phyloP scores from a whole-genome alignment of 495 filamentous ascomycete species.

The Staphylotrichum longicolle region DNA sequence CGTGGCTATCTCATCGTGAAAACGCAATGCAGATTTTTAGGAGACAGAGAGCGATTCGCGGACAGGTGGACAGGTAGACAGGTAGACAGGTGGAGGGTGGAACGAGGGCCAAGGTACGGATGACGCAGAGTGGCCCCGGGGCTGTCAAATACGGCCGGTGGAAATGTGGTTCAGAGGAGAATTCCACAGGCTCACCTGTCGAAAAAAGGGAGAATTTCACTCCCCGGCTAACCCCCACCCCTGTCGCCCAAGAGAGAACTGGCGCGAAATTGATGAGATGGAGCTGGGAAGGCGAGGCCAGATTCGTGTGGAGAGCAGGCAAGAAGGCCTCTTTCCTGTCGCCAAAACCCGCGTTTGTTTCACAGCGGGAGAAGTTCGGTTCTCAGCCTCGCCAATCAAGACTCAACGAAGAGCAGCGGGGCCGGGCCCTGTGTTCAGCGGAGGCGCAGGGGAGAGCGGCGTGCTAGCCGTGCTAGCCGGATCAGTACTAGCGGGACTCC shows the following conservation, averaged over 20 bases:
- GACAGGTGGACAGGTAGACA: not conserved
- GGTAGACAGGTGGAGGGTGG: not conserved
- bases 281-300: slow-evolving; percentile 13
- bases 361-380: slow-evolving; percentile 14
- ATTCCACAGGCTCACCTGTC: slow-evolving; percentile 24
- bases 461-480: not conserved
- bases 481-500: not conserved
- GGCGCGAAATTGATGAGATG: slow-evolving; percentile 11
- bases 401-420: not conserved
- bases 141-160: not conserved
- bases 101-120: slow-evolving; percentile 16
- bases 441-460: not conserved
- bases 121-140: slow-evolving; percentile 12
- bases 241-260: slow-evolving; percentile 7
- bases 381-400: slow-evolving; percentile 12
- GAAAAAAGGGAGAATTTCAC: not conserved
- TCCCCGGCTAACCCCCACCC: slow-evolving; percentile 6
- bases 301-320: slow-evolving; percentile 22
- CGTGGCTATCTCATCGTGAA: too few relatives aligned
- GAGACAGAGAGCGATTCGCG: too few relatives aligned
- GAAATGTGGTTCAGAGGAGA: slow-evolving; percentile 17
- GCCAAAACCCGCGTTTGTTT: slow-evolving; percentile 7
- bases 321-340: slow-evolving; percentile 10
- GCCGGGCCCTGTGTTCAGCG: slow-evolving; percentile 1
- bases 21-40: too few relatives aligned